Base-by-base conservation (phyloP, 2,329 filamentous ascomycete genomes). In the Colletotrichum noveboracense region DNA sequence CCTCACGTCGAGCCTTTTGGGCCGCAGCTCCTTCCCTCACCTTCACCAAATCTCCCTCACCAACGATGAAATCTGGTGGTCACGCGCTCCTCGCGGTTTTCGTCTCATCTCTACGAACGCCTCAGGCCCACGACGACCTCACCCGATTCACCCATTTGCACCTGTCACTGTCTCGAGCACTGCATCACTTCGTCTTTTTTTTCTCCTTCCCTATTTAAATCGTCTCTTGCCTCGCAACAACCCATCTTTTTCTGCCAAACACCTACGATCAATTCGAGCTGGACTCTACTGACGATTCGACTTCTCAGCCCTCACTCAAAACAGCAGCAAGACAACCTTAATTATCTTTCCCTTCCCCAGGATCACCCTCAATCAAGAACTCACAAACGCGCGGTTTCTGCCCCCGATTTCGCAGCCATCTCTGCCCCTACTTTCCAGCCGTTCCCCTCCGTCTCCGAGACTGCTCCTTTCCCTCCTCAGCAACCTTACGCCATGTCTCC, bases 351-450 rank as follows among this genome's bases (percentile, higher is more conserved):
- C 28, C 62, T 68, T 69, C 78, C 56, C 65, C 80, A 71, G 78
- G 77, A 77, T 10, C 61, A 77, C 14, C 52, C 68, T 18, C 73
- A 74, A 16, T 61, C 81, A 2, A 84, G 80, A 65, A 79, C 82
- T 43, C 89, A 91, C 79, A 90, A 89, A 79, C 83, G 89, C 73
- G 86, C 88, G 5, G 85, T 86, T 21, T 90, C 89, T 10, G 89
- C 88, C 8, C 88, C 89, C 13, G 84, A 87, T 74, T 86, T 88
- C 68, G 81, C 84, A 10, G 82, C 80, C 7, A 77, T 82, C n/a
- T 70, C 76, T 24, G 66, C 75, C 3, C 76, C 70, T 28, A 65
- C 67, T 16, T 78, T 78, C 55, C 66, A 77, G 8, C 77, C 77
- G 10, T 78, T 78, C 52, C 76, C 77, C 34, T 68, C 77, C 8